Percentiles rank a stretch among this genome's conserved stretches.
Evolutionary conservation across 192 early-diverging fungal genomes (phyloP).

Genomic region (Backusella liffmaniae): DNA sequence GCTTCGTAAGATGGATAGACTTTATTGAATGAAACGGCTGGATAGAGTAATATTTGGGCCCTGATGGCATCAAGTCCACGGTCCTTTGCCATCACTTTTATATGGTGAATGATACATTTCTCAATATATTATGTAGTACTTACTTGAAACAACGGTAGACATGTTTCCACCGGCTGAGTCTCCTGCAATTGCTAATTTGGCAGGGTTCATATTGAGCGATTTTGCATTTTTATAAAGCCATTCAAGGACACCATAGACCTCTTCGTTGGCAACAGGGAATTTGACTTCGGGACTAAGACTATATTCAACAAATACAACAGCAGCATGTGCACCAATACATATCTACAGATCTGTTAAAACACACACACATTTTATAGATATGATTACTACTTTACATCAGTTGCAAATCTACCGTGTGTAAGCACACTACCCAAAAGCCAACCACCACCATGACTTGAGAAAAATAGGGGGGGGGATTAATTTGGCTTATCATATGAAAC

Average conservation of each 20-base stretch:
- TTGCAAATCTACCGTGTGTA: background rate
- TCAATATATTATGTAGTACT: background rate
- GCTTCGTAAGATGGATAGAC: constrained; percentile 6
- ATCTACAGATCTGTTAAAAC: background rate
- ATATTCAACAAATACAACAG: constrained; percentile 21
- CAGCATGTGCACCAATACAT: background rate
- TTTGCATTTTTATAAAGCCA: background rate
- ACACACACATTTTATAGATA: too few species aligned
- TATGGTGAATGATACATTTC: background rate
- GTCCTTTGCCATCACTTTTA: constrained; percentile 7
- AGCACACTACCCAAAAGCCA: background rate
- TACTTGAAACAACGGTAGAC: constrained; percentile 4
- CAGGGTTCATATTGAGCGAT: constrained; percentile 2
- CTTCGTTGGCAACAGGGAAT: constrained; percentile 14
- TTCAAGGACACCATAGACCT: constrained; percentile 13
- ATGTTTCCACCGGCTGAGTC: constrained; percentile 26
- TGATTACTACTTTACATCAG: background rate
- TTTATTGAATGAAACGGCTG: background rate
- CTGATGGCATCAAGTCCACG: background rate
- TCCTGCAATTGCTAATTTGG: constrained; percentile 13
- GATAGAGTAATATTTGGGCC: constrained; percentile 13
- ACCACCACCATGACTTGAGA: background rate
- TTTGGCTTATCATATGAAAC: background rate
- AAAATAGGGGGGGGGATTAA: background rate
- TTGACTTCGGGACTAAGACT: constrained; percentile 9